Conservation (phyloP, 2,329 filamentous ascomycete genomes). For the Arthrinium phaeospermum region DNA sequence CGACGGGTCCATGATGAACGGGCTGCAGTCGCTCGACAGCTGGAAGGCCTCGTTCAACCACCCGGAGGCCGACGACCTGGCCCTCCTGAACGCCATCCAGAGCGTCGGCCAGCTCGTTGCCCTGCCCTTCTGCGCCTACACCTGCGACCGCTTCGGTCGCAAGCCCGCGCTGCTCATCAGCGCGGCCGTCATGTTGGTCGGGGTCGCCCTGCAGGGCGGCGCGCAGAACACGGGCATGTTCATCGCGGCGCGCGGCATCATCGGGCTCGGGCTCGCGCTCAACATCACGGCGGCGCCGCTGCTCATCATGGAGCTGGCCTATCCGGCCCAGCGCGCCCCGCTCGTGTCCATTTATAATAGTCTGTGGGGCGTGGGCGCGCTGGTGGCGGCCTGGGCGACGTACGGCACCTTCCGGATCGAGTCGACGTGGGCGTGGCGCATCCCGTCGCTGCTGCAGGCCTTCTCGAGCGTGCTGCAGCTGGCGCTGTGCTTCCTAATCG, state of each 20-base stretch:
- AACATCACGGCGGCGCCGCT: conserved; percentile 34
- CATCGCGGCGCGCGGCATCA: conserved; percentile 33
- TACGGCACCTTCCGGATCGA: conserved; percentile 29
- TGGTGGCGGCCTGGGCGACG: conserved; percentile 30
- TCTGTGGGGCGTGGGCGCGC: conserved; percentile 48
- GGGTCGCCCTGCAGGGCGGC: conserved; percentile 36
- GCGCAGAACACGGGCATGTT: conserved; percentile 30
- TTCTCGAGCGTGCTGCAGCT: conserved; percentile 46
- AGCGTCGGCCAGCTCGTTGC: conserved; percentile 46
- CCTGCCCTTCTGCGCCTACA: conserved; percentile 41
- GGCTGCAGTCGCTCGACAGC: conserved; percentile 46
- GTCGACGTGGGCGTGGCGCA: conserved; percentile 43
- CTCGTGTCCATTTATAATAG: conserved; percentile 39
- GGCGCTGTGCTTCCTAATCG: conserved; percentile 42
- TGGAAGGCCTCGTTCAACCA: conserved; percentile 49
- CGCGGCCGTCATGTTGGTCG: conserved; percentile 35
- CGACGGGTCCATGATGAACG: conserved; percentile 45
- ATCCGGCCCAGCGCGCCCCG: conserved; percentile 34
- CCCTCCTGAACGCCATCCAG: conserved; percentile 45
- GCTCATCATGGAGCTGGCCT: conserved; percentile 37
- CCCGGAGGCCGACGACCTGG: conserved; percentile 43
- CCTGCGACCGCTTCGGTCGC: conserved; percentile 45
- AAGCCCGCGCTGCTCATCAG: conserved; percentile 42
- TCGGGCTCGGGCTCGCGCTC: conserved; percentile 34
- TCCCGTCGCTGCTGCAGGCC: conserved; percentile 53